Base-by-base conservation (phyloP, 75 land plant species). In the Cunninghamia lanceolata region DNA sequence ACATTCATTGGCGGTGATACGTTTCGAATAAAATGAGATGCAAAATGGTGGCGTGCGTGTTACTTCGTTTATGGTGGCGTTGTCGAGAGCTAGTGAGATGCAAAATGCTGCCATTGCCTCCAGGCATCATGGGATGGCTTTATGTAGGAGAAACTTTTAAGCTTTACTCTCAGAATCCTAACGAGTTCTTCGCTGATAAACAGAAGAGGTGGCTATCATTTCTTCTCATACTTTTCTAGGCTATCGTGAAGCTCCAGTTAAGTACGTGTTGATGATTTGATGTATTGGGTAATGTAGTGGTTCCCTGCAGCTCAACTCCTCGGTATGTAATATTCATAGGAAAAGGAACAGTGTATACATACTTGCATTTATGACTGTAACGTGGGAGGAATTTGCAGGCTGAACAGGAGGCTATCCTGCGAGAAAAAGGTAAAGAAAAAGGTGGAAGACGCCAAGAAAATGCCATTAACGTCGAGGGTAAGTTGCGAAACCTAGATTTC, bases 121-220 rank as follows among this genome's bases (percentile, higher is more conserved):
- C 97, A 4, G 98, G 98, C 9, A 71, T 97, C 28, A 85, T 96
- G 89, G 98, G 98, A 0, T 95, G 94, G 95, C 98, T 97, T 45
- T 95, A 90, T 40, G 36, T 96, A 13, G 98, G 98, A 35, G 97
- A 96, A 85, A 96, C 97, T 80, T 87, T 92, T 59, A 87, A 93
- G 53, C 93, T 96, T 52, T 92, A 93, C 90, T 94, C 98, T 52
- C 91, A 90, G 71, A 94, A 95, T 85, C 94, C 95, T 1, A 93
- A 93, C 82, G 85, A 85, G 84, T 96, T 95, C 93, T 93, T 96
- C 80, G 89, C 91, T 3, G 86, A 85, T 53, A 96, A 92, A 50
- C 88, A 88, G 38, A 93, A 85, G 81, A 95, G 88, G 94, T 95
- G 81, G n/a, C 13, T 85, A 16, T 86, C 35, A 40, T 84, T 86